Percentiles rank a stretch among this genome's conserved stretches.
These are phyloP conservation scores for Acacia acuminata DNA, from an alignment of 306 rosid genomes.

Conservation along the genomic window DNA sequence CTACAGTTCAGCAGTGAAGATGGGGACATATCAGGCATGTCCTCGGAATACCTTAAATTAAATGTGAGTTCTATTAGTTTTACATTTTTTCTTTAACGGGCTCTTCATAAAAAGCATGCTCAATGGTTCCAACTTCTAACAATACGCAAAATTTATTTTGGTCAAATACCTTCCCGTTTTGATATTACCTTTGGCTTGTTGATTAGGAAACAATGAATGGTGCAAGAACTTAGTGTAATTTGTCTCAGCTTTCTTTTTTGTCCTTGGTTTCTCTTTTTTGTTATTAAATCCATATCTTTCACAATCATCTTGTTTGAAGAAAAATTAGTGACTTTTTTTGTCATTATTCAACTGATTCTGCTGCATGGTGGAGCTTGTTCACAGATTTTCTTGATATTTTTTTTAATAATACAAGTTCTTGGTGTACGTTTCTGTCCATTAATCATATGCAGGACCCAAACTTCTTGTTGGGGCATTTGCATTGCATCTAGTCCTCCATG, in stretches of 20 bases:
- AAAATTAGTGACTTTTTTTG: not conserved
- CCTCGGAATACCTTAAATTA: slow-evolving; percentile 56
- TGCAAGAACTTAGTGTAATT: not conserved
- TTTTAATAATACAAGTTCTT: not conserved
- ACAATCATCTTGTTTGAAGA: not conserved
- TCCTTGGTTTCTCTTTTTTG: not conserved
- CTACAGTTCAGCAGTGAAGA: slow-evolving; percentile 61
- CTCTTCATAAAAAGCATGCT: not conserved
- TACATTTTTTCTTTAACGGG: slow-evolving; percentile 28
- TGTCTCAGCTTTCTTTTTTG: not conserved
- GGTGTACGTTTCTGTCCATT: not conserved
- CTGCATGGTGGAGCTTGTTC: not conserved
- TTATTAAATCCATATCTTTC: not conserved
- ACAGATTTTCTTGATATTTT: not conserved
- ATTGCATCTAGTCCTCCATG: not conserved
- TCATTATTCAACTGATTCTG: not conserved
- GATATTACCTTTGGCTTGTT: slow-evolving; percentile 4
- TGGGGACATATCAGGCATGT: slow-evolving; percentile 41
- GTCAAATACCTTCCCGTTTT: not conserved
- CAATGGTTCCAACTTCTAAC: slow-evolving; percentile 1
- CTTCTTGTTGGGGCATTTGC: not conserved
- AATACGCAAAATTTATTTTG: not conserved
- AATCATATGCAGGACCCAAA: not conserved
- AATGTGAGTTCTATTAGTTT: slow-evolving; percentile 54
- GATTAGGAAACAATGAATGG: not conserved